Conservation (phyloP, 106 monocot genomes). For the Dioscorea alata region DNA sequence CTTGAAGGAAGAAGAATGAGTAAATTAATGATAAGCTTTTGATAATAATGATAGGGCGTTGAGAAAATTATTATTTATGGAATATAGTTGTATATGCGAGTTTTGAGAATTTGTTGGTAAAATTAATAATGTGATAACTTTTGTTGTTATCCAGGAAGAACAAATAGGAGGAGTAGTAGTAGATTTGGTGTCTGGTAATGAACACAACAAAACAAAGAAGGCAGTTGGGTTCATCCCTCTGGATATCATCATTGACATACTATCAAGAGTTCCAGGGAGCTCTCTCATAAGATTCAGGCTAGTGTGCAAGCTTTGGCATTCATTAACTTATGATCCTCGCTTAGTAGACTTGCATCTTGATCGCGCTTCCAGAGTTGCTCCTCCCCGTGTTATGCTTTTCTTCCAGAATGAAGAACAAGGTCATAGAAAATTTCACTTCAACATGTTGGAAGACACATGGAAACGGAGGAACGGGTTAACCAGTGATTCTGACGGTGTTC, state of each 20-base stretch:
- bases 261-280: conserved; percentile 8
- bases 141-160: too few relatives aligned
- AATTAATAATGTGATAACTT: too few relatives aligned
- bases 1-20: too few relatives aligned
- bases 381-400: conserved; percentile 1
- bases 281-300: conserved; percentile 3
- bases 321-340: conserved; percentile 5
- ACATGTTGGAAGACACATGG: conserved; percentile 6
- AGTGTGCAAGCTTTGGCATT: conserved; percentile 11
- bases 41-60: too few relatives aligned
- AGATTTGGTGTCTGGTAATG: too few relatives aligned
- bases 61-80: too few relatives aligned
- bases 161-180: too few relatives aligned
- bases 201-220: too few relatives aligned
- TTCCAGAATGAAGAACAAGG: not conserved
- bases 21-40: too few relatives aligned
- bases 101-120: too few relatives aligned
- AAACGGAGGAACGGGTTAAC: not conserved
- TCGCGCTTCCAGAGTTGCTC: conserved; percentile 1
- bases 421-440: not conserved
- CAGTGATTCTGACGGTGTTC: not conserved
- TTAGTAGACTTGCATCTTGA: conserved; percentile 6
- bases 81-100: too few relatives aligned
- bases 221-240: not conserved
- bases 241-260: conserved; percentile 6